Conservation (phyloP, 345 rosid genomes). For the Geranium rotundifolium region DNA sequence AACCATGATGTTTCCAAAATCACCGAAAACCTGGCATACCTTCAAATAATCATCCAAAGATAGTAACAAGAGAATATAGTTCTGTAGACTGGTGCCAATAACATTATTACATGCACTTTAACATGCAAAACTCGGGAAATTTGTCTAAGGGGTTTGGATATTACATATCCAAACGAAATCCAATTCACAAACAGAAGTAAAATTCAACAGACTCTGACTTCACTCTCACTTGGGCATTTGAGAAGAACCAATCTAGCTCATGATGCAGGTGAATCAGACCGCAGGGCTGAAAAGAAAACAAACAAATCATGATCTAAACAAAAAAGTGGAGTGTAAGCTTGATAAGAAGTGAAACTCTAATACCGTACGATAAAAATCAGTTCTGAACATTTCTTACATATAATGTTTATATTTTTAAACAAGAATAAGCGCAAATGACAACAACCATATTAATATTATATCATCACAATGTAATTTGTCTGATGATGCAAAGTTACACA, state of each 20-base stretch:
- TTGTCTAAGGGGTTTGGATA: neutral
- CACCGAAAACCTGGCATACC: neutral
- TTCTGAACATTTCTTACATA: no score
- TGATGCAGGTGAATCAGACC: neutral
- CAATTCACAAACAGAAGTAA: neutral
- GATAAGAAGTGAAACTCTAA: neutral
- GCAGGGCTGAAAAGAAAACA: neutral
- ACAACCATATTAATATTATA: no score
- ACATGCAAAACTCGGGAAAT: neutral
- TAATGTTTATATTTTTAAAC: no score
- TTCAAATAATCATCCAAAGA: neutral
- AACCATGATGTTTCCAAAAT: no score
- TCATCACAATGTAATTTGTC: no score
- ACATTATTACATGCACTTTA: neutral
- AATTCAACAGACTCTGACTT: neutral
- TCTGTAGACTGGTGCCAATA: neutral
- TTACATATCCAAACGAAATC: neutral
- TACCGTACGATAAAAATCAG: no score
- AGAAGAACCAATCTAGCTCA: no score
- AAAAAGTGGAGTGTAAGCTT: no score
- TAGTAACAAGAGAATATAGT: neutral
- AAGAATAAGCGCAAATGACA: no score
- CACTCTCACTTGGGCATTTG: neutral
- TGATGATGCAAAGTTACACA: no score
- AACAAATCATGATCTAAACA: neutral